A percentile compares a stretch with the other conserved stretches of the same genome.
These are phyloP conservation scores for Coprinopsis strossmayeri DNA, from an alignment of 768 basidiomycete genomes.

Conservation along the genomic window DNA sequence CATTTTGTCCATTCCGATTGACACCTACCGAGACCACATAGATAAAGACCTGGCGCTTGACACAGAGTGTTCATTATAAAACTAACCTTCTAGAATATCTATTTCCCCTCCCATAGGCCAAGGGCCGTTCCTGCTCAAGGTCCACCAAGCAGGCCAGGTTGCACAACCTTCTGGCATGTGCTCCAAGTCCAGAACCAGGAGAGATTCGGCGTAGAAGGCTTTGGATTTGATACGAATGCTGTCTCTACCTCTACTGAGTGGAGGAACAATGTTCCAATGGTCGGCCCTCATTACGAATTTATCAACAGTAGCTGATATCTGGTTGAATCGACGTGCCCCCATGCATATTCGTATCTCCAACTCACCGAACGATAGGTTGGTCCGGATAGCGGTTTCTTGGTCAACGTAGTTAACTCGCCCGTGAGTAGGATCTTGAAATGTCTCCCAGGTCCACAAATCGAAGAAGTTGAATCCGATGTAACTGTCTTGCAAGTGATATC, in stretches of 20 bases:
- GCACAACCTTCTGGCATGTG: slow-evolving; percentile 59
- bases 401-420: slow-evolving; percentile 59
- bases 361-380: slow-evolving; percentile 44
- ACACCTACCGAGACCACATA: slow-evolving; percentile 33
- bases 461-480: slow-evolving; percentile 34
- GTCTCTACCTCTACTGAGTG: slow-evolving; percentile 41
- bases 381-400: slow-evolving; percentile 29
- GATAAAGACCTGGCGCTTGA: slow-evolving; percentile 4
- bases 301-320: slow-evolving; percentile 24
- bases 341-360: not conserved
- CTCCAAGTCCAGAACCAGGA: slow-evolving; percentile 43
- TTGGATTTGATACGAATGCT: slow-evolving; percentile 49
- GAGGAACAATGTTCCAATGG: slow-evolving; percentile 26
- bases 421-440: slow-evolving; percentile 52
- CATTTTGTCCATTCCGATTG: slow-evolving; percentile 37
- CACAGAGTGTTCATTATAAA: not conserved
- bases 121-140: slow-evolving; percentile 38
- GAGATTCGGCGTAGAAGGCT: slow-evolving; percentile 35
- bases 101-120: slow-evolving; percentile 62
- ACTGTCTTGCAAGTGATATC: slow-evolving; percentile 16
- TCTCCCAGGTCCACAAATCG: slow-evolving; percentile 42
- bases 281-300: slow-evolving; percentile 59
- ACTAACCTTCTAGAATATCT: slow-evolving; percentile 51
- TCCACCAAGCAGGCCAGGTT: slow-evolving; percentile 67
- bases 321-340: not conserved